Evolutionary conservation across 129 eudicot genomes (phyloP), one percentile per base, ranked within the genome.

Genomic region (Flaveria sonorensis): DNA sequence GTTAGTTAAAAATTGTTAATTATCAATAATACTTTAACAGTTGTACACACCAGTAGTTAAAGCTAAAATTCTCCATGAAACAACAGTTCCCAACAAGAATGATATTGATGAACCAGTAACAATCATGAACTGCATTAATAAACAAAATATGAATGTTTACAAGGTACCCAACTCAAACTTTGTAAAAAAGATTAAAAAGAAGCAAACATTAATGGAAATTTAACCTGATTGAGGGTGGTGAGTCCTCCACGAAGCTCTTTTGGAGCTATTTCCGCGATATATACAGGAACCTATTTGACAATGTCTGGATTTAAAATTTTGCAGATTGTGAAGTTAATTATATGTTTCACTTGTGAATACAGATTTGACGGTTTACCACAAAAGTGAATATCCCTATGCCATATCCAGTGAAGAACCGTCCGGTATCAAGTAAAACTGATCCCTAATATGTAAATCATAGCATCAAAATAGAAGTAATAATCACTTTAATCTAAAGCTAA

Each of bases 231-330:
- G 60, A 89, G 81, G 21, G 96, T 87, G 23, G 96, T 82, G 47
- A 89, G 89, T 36, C 96, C 96, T 74, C 96, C 97, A 0, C 97
- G 92, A 10, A 92, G 89, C 72, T 92, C 83, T 81, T 89, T 92
- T 12, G 97, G 97, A 4, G 97, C 85, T n/a, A 92, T 89, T 79
- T 92, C 97, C n/a, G 96, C 88, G 6, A 89, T 86, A 52, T 81
- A 92, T 51, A 89, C 83, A 0, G 97, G 97, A 36, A 92, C 90
- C 97, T 89, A 73, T 42, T 50, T 47, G 64, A 62, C 45, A 71
- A 16, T 14, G 36, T 47, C 52, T 21, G 11, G 15, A 36, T 13
- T 39, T 48, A 10, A 50, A 32, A 50, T 72, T 39, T 72, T 36
- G 71, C 75, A 80, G 1, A 23, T 47, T 56, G 46, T 75, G 20